Percentiles rank a stretch among this genome's conserved stretches.
Evolutionary conservation across 2,329 filamentous ascomycete genomes (phyloP).

Genomic region (Fonsecaea pedrosoi): DNA sequence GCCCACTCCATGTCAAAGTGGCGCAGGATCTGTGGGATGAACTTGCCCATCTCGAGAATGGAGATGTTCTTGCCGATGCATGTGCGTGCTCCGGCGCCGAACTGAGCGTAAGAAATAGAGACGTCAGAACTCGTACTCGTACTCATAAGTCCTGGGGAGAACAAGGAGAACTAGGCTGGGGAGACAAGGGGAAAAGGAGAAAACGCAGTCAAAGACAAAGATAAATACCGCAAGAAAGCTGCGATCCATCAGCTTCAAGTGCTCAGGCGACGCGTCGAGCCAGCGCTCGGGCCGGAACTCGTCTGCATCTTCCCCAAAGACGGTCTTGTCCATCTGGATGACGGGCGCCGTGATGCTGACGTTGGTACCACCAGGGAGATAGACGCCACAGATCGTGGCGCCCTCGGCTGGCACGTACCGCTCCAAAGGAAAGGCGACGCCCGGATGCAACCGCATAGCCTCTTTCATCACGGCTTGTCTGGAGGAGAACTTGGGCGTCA

Average conservation of each 20-base stretch:
- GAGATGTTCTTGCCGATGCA: conserved; percentile 34
- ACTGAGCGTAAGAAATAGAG: conserved; percentile 39
- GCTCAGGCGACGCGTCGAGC: conserved; percentile 47
- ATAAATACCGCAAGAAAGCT: conserved; percentile 38
- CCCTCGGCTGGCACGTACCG: conserved; percentile 58
- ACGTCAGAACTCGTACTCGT: too few species aligned
- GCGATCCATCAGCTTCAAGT: conserved; percentile 34
- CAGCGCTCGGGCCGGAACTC: conserved; percentile 35
- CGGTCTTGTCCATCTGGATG: conserved; percentile 25
- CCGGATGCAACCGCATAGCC: conserved; percentile 55
- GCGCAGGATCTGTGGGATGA: conserved; percentile 31
- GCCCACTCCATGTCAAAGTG: conserved; percentile 30
- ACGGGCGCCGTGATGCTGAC: conserved; percentile 20
- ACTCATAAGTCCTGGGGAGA: too few species aligned
- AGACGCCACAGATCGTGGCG: conserved; percentile 38
- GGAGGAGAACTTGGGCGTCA: not conserved
- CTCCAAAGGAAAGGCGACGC: conserved; percentile 43
- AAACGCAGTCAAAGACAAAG: not conserved
- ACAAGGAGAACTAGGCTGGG: not conserved
- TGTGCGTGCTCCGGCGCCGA: conserved; percentile 53
- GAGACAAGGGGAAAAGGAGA: not conserved
- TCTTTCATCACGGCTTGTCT: conserved; percentile 55
- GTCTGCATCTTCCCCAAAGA: conserved; percentile 36
- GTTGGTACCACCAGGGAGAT: conserved; percentile 41
- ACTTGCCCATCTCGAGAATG: conserved; percentile 30